Percentiles rank a stretch among this genome's conserved stretches.
phyloP scores from a whole-genome alignment of 2,329 filamentous ascomycete genomes.

The Aspergillus sp. region DNA sequence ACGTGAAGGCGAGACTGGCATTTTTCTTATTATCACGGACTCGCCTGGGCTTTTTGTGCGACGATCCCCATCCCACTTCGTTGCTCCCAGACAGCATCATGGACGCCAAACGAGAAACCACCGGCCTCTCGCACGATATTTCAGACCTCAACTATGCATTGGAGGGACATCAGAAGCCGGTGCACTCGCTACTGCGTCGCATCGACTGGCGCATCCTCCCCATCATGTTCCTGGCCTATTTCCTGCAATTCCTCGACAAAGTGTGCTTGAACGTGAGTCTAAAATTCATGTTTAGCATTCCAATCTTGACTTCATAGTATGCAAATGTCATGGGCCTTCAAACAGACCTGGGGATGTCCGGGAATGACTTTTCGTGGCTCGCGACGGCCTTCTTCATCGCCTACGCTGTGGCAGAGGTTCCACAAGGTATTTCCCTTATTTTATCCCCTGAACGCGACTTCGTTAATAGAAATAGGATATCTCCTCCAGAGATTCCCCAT shows the following conservation, averaged over 20 bases:
- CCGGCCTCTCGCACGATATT: not conserved
- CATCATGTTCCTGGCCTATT: conserved; percentile 62
- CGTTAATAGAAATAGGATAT: conserved; percentile 41
- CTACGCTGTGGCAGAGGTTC: conserved; percentile 59
- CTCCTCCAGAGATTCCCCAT: conserved; percentile 62
- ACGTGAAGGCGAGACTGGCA: too few relatives aligned
- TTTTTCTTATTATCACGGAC: too few relatives aligned
- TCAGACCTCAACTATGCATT: not conserved
- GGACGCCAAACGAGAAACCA: not conserved
- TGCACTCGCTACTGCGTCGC: conserved; percentile 49
- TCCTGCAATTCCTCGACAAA: conserved; percentile 66
- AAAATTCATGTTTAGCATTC: too few relatives aligned
- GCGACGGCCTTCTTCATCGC: conserved; percentile 65
- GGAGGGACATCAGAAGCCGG: not conserved
- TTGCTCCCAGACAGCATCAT: not conserved
- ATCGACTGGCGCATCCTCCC: conserved; percentile 62
- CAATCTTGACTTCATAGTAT: conserved; percentile 47
- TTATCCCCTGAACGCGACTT: not conserved
- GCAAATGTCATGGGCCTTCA: conserved; percentile 65
- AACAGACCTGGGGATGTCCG: conserved; percentile 54
- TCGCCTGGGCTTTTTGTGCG: too few relatives aligned
- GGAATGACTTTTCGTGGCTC: conserved; percentile 63
- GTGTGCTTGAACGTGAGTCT: conserved; percentile 32
- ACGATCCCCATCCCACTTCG: not conserved
- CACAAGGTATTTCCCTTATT: conserved; percentile 50